Conservation (phyloP, 768 basidiomycete genomes). For the Butyriboletus loyo region DNA sequence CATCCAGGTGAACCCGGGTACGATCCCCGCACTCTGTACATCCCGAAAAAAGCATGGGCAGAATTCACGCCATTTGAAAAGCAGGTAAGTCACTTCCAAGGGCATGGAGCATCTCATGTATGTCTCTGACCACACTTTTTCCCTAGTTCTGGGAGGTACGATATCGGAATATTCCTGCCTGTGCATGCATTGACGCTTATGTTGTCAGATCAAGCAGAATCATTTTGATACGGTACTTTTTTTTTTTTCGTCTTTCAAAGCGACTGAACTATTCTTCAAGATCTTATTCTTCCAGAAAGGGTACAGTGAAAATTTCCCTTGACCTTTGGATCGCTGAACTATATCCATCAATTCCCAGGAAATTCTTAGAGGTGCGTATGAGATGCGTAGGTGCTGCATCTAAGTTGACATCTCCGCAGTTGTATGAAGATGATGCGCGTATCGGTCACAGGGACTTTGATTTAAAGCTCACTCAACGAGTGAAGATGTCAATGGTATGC, state of each 20-base stretch:
- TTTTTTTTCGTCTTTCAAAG: conserved; percentile 9
- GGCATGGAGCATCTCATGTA: neutral
- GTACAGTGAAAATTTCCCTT: conserved; percentile 34
- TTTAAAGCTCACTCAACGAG: conserved; percentile 84
- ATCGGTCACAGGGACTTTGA: conserved; percentile 95
- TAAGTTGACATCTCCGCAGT: conserved; percentile 25
- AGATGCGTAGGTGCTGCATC: neutral
- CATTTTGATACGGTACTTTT: conserved; percentile 84
- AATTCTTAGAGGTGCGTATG: conserved; percentile 68
- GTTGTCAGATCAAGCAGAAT: conserved; percentile 87
- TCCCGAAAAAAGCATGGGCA: conserved; percentile 75
- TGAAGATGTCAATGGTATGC: conserved; percentile 97
- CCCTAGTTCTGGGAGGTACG: conserved; percentile 72
- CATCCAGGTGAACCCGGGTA: conserved; percentile 81
- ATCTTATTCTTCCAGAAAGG: conserved; percentile 99
- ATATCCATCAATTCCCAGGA: conserved; percentile 43
- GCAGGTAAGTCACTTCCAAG: conserved; percentile 47
- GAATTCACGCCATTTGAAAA: conserved; percentile 94
- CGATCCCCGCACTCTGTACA: conserved; percentile 82
- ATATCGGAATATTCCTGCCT: conserved; percentile 4
- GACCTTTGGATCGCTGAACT: neutral
- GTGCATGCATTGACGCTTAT: conserved; percentile 2
- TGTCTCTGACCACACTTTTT: neutral
- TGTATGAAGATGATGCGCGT: conserved; percentile 96
- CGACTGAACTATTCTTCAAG: conserved; percentile 33